phyloP scores from a whole-genome alignment of 1,284 basidiomycete species.

The Chondrostereum purpureum region DNA sequence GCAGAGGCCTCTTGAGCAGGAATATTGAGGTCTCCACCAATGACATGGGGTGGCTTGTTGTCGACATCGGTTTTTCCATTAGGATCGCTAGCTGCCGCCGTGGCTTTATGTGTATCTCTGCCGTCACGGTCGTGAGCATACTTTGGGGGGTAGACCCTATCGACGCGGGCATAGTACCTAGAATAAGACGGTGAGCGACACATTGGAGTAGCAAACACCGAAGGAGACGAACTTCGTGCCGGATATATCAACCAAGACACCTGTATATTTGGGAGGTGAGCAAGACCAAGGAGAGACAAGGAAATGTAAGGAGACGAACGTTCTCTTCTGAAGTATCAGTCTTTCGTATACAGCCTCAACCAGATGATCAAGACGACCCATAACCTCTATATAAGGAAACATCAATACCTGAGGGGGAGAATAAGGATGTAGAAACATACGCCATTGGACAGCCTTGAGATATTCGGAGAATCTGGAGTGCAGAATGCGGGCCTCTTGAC shows the following conservation, averaged over 20 bases:
- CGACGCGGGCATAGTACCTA: constrained; percentile 74
- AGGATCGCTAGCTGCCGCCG: too few species aligned
- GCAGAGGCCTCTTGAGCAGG: constrained; percentile 64
- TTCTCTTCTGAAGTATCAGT: constrained; percentile 89
- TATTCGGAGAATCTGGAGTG: constrained; percentile 89
- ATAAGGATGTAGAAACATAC: constrained; percentile 47
- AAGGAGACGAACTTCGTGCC: constrained; percentile 64
- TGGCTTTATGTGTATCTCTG: constrained; percentile 36
- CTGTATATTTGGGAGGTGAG: constrained; percentile 37
- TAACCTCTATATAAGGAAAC: constrained; percentile 63
- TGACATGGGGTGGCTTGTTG: constrained; percentile 51
- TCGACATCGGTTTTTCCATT: constrained; percentile 24
- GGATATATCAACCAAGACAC: constrained; percentile 76
- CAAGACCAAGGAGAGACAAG: constrained; percentile 13
- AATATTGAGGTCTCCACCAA: constrained; percentile 77
- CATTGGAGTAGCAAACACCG: constrained; percentile 15
- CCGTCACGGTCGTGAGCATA: constrained; percentile 37
- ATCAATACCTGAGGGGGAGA: constrained; percentile 10
- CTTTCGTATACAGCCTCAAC: constrained; percentile 93
- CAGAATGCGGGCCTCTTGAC: constrained; percentile 79
- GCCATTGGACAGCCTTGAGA: constrained; percentile 91
- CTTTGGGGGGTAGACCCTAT: constrained; percentile 70
- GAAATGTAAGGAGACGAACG: constrained; percentile 45
- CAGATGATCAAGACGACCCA: constrained; percentile 90
- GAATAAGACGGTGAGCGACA: constrained; percentile 13